A percentile compares a stretch with the other conserved stretches of the same genome.
Evolutionary conservation across 1,284 basidiomycete species (phyloP).

Genomic region (Cutaneotrichosporon cyanovorans): DNA sequence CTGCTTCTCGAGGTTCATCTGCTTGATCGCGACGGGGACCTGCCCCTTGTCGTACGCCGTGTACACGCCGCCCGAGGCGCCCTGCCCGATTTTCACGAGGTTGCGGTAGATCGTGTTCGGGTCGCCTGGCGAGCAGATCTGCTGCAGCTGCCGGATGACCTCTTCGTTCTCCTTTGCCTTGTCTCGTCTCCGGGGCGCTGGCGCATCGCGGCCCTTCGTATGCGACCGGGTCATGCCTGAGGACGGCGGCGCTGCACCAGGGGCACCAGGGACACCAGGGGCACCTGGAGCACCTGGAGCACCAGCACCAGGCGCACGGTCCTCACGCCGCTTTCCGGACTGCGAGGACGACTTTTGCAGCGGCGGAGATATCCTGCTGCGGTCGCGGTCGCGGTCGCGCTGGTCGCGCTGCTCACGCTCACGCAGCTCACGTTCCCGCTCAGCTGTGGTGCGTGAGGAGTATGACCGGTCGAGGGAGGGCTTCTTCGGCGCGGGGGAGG

Average conservation of each 20-base stretch:
- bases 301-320: too few species aligned
- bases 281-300: slow-evolving; percentile 2
- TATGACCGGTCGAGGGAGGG: slow-evolving; percentile 47
- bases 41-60: slow-evolving; percentile 96
- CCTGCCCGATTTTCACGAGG: slow-evolving; percentile 94
- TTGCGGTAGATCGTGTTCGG: slow-evolving; percentile 88
- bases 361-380: slow-evolving; percentile 21
- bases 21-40: slow-evolving; percentile 93
- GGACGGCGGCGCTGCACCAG: not conserved
- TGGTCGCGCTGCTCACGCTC: too few species aligned
- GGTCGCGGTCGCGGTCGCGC: too few species aligned
- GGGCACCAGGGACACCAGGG: too few species aligned
- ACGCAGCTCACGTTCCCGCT: too few species aligned
- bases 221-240: slow-evolving; percentile 3
- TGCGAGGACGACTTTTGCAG: slow-evolving; percentile 39
- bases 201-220: slow-evolving; percentile 35
- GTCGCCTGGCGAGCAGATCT: slow-evolving; percentile 95
- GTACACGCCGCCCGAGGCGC: slow-evolving; percentile 95
- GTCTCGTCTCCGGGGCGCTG: slow-evolving; percentile 74
- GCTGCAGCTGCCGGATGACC: slow-evolving; percentile 80
- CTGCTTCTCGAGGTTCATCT: slow-evolving; percentile 99
- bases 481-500: slow-evolving; percentile 23
- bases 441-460: slow-evolving; percentile 36
- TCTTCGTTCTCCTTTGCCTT: slow-evolving; percentile 83
- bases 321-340: slow-evolving; percentile 19